Percentiles rank a stretch among this genome's conserved stretches.
Evolutionary conservation across 1,284 basidiomycete genomes (phyloP).

Genomic region (Somion occarium): DNA sequence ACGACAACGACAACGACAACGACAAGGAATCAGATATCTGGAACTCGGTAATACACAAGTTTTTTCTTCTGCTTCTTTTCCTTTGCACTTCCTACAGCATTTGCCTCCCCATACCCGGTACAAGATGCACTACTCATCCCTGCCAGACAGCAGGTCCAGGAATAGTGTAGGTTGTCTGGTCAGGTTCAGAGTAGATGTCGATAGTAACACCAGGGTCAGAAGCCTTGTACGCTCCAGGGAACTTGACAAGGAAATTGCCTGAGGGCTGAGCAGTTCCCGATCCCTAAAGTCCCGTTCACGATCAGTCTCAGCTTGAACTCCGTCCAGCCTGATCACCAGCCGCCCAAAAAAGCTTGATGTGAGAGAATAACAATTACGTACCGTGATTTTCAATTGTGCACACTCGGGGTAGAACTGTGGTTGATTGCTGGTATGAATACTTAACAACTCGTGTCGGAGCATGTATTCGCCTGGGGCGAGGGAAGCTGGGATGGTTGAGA

Average conservation of each 20-base stretch:
- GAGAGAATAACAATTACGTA: conserved; percentile 16
- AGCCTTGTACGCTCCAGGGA: conserved; percentile 34
- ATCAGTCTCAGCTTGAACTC: no score
- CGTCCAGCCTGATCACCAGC: not conserved
- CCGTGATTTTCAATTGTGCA: conserved; percentile 33
- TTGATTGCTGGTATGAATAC: conserved; percentile 29
- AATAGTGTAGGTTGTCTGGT: conserved; percentile 32
- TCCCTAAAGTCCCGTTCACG: no score
- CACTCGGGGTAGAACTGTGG: conserved; percentile 38
- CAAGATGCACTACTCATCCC: conserved; percentile 16
- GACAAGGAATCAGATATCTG: no score
- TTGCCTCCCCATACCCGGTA: not conserved
- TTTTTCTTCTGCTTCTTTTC: no score
- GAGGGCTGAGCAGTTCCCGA: conserved; percentile 28
- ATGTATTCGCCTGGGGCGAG: conserved; percentile 33
- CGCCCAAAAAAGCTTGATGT: not conserved
- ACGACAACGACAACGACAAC: no score
- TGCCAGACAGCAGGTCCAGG: conserved; percentile 28
- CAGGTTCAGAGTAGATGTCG: conserved; percentile 29
- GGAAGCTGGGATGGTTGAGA: conserved; percentile 31
- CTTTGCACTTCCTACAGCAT: not conserved
- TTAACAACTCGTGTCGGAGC: conserved; percentile 32
- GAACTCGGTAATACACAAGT: no score
- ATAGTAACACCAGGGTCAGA: conserved; percentile 33
- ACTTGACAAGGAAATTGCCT: conserved; percentile 28